These are phyloP conservation scores for Davidsoniella eucalypti DNA, from an alignment of 2,329 filamentous ascomycete genomes.

Conservation along the genomic window DNA sequence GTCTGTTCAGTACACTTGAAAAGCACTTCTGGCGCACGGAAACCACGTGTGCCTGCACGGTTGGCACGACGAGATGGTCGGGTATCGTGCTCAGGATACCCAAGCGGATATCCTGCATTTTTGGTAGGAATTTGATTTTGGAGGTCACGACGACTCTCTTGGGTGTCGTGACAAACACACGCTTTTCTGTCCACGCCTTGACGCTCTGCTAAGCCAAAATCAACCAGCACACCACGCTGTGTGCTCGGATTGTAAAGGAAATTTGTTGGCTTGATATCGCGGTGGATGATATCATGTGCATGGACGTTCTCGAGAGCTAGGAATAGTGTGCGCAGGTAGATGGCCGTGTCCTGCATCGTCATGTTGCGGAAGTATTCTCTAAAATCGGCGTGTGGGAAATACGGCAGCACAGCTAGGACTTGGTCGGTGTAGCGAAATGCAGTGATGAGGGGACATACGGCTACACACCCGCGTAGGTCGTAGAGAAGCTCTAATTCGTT, in stretches of 20 bases:
- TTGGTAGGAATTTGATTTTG: slow-evolving; percentile 23
- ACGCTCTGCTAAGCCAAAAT: slow-evolving; percentile 90
- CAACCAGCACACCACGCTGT: slow-evolving; percentile 80
- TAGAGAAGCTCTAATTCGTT: slow-evolving; percentile 92
- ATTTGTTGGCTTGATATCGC: slow-evolving; percentile 95
- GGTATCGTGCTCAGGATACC: slow-evolving; percentile 76
- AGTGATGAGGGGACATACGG: slow-evolving; percentile 89
- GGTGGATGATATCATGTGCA: slow-evolving; percentile 68
- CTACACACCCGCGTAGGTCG: slow-evolving; percentile 65
- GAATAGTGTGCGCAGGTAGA: slow-evolving; percentile 82
- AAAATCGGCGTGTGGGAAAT: slow-evolving; percentile 92
- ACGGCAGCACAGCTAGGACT: slow-evolving; percentile 85
- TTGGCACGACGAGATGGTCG: slow-evolving; percentile 82
- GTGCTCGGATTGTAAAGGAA: slow-evolving; percentile 79
- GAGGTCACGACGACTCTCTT: slow-evolving; percentile 42
- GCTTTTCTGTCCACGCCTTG: slow-evolving; percentile 61
- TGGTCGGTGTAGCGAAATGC: slow-evolving; percentile 92
- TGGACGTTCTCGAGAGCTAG: slow-evolving; percentile 74
- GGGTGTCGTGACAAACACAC: slow-evolving; percentile 61
- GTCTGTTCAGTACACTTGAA: slow-evolving; percentile 95
- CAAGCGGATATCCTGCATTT: background rate
- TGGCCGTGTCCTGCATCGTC: slow-evolving; percentile 66
- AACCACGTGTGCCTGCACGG: slow-evolving; percentile 83
- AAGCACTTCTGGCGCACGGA: slow-evolving; percentile 88
- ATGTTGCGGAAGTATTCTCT: slow-evolving; percentile 86